Base-by-base conservation (phyloP, 106 monocot species). In the Dioscorea alata region DNA sequence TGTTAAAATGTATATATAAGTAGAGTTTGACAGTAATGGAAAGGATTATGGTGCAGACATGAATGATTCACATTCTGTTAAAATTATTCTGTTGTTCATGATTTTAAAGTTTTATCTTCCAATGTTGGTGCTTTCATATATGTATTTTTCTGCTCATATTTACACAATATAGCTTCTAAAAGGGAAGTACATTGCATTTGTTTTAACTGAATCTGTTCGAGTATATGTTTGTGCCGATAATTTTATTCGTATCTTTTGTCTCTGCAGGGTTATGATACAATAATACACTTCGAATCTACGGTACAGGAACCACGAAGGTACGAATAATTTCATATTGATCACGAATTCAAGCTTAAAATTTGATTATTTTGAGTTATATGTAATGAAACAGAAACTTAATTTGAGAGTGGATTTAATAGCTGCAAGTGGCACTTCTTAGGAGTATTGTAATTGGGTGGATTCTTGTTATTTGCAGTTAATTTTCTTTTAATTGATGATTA, bases 181-280 rank as follows among this genome's bases (percentile, higher is more conserved):
- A 70, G 97, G 92, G 48, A 97, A 87, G 60, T 97, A 86, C 69
- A 97, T 97, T 33, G 89, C 97, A 2, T 97, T 97, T 69, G 97
- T 97, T 50, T 92, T 83, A 48, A 81, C 92, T 4, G 89, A 92
- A 75, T 92, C 97, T 68, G n/a, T n/a, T n/a, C n/a, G n/a, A n/a
- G n/a, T n/a, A 51, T 16, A 8, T 16, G 13, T 14, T 54, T 54
- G 5, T 42, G 6, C 42, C 6, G 42, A 42, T 8, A 42, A 42
- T 0, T 42, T 8, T 15, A 18, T 54, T 54, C 28, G 28, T 28
- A 28, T 54, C 2, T 18, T 8, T 54, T 13, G 5, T 0, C 5
- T 54, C 54, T 54, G 8, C 80, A 99, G 97, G 92, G 97, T 76
- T 92, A 99, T 72, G 97, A 99, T 83, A 80, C 89, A 33, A 99